Evolutionary conservation across 1,284 basidiomycete genomes (phyloP), one percentile per base, ranked within the genome.

Genomic region (Sporisorium scitamineum): DNA sequence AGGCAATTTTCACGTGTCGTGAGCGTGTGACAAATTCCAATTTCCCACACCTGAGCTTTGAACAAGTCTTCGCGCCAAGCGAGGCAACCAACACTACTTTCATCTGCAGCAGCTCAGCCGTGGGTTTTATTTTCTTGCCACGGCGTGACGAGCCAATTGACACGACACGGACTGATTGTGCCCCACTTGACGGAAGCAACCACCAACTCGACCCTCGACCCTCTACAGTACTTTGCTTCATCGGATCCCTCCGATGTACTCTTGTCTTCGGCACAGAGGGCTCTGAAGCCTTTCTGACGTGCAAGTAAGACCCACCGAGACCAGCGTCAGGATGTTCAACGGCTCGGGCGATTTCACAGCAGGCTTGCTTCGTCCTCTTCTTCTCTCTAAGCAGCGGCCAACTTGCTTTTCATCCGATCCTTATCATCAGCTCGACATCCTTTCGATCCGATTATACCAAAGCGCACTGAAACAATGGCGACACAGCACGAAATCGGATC

Each of bases 1-100:
- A 65, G 63, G 56, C 56, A n/a, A 50, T 65, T 32, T 55, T 42
- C 42, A 54, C 60, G 64, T 66, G 57, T 66, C 64, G 64, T 60
- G 64, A 59, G 63, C 45, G 55, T 44, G 54, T 47, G 50, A 27
- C 32, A 54, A 58, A 41, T 24, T 53, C n/a, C n/a, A n/a, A n/a
- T n/a, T n/a, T n/a, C n/a, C n/a, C n/a, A n/a, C n/a, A n/a, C n/a
- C n/a, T 53, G 3, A 18, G 18, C 47, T 31, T 31, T 27, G 29
- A 5, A 14, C 13, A 24, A 37, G 51, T 39, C 51, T 24, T 53
- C 47, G 47, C 37, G 42, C 18, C 27, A 31, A 22, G 37, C 31
- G 42, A 52, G 42, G 42, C 39, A 39, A 20, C 39, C 31, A 50
- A 65, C 18, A 65, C 63, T 65, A 44, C 22, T 26, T 16, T n/a